Percentiles rank a stretch among this genome's conserved stretches.
phyloP scores from a whole-genome alignment of 495 filamentous ascomycete species.

The Neurospora africana region DNA sequence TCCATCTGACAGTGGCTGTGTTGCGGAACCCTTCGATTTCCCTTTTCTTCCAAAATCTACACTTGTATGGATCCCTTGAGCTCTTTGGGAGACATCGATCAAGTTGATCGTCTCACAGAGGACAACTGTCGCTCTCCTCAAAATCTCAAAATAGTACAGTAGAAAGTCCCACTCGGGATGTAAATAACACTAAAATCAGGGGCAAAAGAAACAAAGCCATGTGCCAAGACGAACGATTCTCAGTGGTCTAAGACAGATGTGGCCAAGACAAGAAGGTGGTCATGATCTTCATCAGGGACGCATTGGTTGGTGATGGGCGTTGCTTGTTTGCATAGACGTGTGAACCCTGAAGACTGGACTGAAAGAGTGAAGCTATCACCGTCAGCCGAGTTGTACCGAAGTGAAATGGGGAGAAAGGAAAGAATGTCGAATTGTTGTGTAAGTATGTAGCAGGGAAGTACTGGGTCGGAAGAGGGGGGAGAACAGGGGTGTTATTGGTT shows the following conservation, averaged over 20 bases:
- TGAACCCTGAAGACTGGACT: neutral
- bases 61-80: neutral
- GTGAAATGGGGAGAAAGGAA: neutral
- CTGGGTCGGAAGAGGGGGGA: neutral
- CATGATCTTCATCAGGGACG: neutral
- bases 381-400: neutral
- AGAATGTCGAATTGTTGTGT: neutral
- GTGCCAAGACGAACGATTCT: neutral
- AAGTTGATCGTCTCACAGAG: neutral
- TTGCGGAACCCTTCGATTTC: neutral
- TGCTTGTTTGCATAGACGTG: neutral
- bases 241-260: neutral
- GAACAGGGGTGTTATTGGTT: neutral
- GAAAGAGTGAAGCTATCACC: neutral
- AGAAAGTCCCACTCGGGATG: neutral
- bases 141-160: neutral
- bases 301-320: neutral
- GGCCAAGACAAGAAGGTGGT: neutral
- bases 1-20: neutral
- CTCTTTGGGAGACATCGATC: neutral
- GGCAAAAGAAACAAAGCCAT: neutral
- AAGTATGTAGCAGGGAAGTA: neutral
- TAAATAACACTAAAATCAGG: neutral
- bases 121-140: neutral
- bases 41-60: neutral